Evolutionary conservation across 2,329 filamentous ascomycete genomes (phyloP).

Genomic region (Blastomyces silverae): DNA sequence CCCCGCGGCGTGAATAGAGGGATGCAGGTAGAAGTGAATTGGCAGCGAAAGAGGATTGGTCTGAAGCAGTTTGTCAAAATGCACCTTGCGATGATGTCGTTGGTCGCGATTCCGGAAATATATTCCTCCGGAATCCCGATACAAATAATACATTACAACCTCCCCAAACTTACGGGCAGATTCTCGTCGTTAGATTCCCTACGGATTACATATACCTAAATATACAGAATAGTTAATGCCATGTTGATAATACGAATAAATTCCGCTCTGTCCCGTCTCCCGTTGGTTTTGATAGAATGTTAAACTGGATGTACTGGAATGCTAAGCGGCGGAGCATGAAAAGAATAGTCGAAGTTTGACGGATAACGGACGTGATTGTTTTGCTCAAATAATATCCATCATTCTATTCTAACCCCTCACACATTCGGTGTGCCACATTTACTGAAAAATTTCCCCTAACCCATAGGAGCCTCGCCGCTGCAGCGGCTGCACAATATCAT

Average conservation of each 20-base stretch:
- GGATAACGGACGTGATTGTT: too few species aligned
- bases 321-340: not conserved
- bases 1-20: not conserved
- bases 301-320: not conserved
- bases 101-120: not conserved
- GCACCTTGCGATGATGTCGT: conserved; percentile 4
- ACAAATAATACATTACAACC: too few species aligned
- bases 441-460: too few species aligned
- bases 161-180: too few species aligned
- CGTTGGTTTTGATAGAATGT: not conserved
- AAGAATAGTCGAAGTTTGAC: not conserved
- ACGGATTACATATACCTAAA: too few species aligned
- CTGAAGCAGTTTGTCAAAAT: not conserved
- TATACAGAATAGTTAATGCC: too few species aligned
- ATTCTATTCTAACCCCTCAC: too few species aligned
- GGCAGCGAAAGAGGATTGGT: not conserved
- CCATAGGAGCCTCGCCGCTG: too few species aligned
- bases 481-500: not conserved
- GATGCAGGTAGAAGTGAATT: not conserved
- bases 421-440: too few species aligned
- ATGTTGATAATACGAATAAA: not conserved
- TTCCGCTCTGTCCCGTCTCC: not conserved
- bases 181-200: too few species aligned
- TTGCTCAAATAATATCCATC: too few species aligned
- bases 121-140: not conserved